phyloP scores from a whole-genome alignment of 1,284 basidiomycete species.

The Cerrena zonata region DNA sequence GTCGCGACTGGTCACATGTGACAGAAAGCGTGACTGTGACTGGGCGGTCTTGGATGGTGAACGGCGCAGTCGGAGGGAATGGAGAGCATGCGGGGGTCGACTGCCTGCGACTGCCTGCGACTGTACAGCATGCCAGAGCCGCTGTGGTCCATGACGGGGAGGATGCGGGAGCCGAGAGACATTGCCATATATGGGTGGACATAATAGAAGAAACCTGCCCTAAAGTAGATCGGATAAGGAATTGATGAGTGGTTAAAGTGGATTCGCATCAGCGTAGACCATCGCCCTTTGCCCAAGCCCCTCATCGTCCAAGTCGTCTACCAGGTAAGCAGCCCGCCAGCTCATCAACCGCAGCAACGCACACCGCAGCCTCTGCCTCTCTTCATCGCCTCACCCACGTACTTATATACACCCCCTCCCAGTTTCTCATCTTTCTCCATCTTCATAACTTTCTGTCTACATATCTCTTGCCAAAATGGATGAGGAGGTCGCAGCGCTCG shows the following conservation, averaged over 20 bases:
- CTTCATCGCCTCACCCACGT: constrained; percentile 13
- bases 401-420: constrained; percentile 5
- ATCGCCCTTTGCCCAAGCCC: constrained; percentile 27
- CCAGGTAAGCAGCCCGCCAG: constrained; percentile 11
- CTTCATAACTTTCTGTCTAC: constrained; percentile 20
- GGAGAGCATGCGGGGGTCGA: neutral
- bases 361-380: constrained; percentile 3
- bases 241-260: constrained; percentile 9
- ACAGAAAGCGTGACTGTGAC: neutral
- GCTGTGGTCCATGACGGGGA: too few relatives aligned
- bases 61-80: neutral
- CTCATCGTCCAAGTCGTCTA: constrained; percentile 21
- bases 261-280: constrained; percentile 18
- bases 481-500: constrained; percentile 32
- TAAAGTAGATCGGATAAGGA: constrained; percentile 30
- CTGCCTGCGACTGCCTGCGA: neutral
- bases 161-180: neutral
- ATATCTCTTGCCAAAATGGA: constrained; percentile 28
- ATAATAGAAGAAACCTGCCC: constrained; percentile 21
- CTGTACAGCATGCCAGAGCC: too few relatives aligned
- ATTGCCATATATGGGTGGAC: constrained; percentile 2
- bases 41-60: neutral
- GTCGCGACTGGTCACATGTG: constrained; percentile 9
- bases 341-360: constrained; percentile 12
- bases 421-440: constrained; percentile 12